A percentile compares a stretch with the other conserved stretches of the same genome.
Conservation (phyloP, 2,329 filamentous ascomycete genomes). For the Harringtonia aguacate region DNA sequence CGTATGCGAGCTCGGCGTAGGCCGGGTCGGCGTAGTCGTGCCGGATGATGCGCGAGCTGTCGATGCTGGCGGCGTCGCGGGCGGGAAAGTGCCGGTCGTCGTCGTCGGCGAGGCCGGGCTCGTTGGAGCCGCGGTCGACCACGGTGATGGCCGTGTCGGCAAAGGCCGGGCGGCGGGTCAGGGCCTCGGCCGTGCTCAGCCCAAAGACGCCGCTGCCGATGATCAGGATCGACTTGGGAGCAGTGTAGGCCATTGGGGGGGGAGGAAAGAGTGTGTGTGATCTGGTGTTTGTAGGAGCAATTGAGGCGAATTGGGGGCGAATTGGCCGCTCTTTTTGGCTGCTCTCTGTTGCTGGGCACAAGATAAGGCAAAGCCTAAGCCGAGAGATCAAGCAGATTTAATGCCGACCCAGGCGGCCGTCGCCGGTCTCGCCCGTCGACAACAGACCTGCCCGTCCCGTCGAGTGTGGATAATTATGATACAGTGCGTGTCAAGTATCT, state of each 20-base stretch:
- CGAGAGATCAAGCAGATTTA: no score
- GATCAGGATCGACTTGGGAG: slow-evolving; percentile 49
- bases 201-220: slow-evolving; percentile 59
- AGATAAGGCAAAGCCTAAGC: no score
- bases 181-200: slow-evolving; percentile 51
- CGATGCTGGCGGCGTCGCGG: slow-evolving; percentile 48
- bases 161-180: slow-evolving; percentile 52
- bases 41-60: slow-evolving; percentile 53
- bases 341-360: no score
- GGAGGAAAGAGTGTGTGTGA: neutral
- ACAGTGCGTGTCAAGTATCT: no score
- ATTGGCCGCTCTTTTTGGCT: no score
- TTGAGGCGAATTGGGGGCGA: no score
- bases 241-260: slow-evolving; percentile 13
- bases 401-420: no score
- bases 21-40: slow-evolving; percentile 71
- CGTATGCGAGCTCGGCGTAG: slow-evolving; percentile 63
- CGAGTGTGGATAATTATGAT: no score
- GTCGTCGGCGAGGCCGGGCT: neutral
- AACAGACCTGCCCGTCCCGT: no score
- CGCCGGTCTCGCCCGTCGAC: no score
- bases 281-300: no score
- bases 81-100: slow-evolving; percentile 41
- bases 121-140: slow-evolving; percentile 38
- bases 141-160: slow-evolving; percentile 43